phyloP scores from a whole-genome alignment of 345 rosid species.

The Rhizophora mangle region DNA sequence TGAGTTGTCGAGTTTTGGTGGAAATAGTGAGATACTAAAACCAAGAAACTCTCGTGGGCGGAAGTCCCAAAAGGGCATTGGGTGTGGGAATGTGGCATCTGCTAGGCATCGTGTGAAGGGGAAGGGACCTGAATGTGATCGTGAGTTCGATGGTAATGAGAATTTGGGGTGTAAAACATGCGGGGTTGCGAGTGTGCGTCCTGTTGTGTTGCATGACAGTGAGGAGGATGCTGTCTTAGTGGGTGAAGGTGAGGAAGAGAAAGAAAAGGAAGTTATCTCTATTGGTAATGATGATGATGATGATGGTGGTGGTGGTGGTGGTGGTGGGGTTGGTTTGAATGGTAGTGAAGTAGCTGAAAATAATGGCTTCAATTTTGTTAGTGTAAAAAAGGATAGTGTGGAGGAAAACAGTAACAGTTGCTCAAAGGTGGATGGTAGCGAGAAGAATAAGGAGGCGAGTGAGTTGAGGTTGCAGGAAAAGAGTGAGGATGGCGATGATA shows the following conservation, averaged over 20 bases:
- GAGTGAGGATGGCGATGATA: neutral
- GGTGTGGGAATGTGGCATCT: neutral
- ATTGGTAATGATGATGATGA: neutral
- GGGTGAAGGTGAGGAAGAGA: neutral
- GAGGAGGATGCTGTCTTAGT: neutral
- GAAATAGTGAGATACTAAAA: neutral
- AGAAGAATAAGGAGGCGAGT: neutral
- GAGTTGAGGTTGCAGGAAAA: neutral
- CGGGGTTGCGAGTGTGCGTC: neutral
- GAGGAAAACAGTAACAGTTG: neutral
- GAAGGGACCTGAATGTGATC: neutral
- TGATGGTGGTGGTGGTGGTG: neutral
- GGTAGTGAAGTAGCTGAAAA: slow-evolving; percentile 1
- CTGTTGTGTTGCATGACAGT: neutral
- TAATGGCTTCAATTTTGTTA: neutral
- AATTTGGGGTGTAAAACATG: neutral
- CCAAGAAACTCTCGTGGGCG: neutral
- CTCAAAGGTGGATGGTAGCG: neutral
- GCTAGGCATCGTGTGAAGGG: neutral
- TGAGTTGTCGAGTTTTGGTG: neutral
- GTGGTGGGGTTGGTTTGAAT: neutral
- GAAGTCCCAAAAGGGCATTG: neutral
- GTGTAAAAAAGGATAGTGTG: neutral
- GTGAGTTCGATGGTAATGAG: neutral
- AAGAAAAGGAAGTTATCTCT: neutral